A percentile compares a stretch with the other conserved stretches of the same genome.
Conservation (phyloP, 1,284 basidiomycete genomes). For the Polyporus tsugae region DNA sequence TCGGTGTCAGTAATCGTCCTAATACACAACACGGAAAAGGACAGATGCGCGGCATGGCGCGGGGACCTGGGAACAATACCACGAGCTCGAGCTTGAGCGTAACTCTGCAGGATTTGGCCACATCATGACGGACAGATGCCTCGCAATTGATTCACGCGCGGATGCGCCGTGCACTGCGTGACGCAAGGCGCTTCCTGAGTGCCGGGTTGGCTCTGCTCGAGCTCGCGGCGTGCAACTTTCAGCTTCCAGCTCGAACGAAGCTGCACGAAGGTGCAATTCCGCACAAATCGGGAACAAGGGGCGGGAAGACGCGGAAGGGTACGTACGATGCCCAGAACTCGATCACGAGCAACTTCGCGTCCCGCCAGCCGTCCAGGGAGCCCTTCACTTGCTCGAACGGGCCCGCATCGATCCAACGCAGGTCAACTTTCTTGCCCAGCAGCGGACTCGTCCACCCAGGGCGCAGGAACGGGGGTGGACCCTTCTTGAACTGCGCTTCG, state of each 20-base stretch:
- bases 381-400: slow-evolving; percentile 41
- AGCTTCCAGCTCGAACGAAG: neutral
- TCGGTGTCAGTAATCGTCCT: slow-evolving; percentile 32
- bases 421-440: slow-evolving; percentile 39
- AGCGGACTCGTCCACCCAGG: slow-evolving; percentile 44
- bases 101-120: slow-evolving; percentile 1
- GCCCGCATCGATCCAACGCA: slow-evolving; percentile 42
- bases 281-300: slow-evolving; percentile 7
- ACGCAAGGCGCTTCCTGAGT: slow-evolving; percentile 3
- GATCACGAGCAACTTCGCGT: slow-evolving; percentile 40
- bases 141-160: slow-evolving; percentile 2
- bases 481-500: slow-evolving; percentile 42
- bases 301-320: neutral
- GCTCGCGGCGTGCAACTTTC: neutral
- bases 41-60: slow-evolving; percentile 17
- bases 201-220: neutral
- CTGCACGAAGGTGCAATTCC: slow-evolving; percentile 9
- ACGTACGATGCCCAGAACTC: slow-evolving; percentile 47
- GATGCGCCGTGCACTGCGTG: slow-evolving; percentile 3
- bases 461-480: slow-evolving; percentile 43
- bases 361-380: slow-evolving; percentile 40
- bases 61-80: slow-evolving; percentile 1
- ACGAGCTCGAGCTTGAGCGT: slow-evolving; percentile 9
- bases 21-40: slow-evolving; percentile 23
- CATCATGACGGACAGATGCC: neutral